Conservation (phyloP, 495 filamentous ascomycete species). For the Bacidia gigantensis region DNA sequence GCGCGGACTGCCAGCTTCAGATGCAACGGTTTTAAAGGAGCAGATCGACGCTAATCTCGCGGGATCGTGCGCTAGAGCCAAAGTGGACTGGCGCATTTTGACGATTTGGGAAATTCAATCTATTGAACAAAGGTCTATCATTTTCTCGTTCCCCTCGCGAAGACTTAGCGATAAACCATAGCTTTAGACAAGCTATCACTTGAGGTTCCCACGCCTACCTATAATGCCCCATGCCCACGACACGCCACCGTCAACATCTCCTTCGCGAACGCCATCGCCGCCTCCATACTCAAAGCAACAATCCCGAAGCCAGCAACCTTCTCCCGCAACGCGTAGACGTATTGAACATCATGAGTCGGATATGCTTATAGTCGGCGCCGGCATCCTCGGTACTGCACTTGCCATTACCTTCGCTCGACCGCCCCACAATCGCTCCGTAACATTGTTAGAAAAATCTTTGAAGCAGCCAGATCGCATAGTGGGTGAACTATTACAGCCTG, state of each 20-base stretch:
- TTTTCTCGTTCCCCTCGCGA: no score
- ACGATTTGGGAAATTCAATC: no score
- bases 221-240: slow-evolving; percentile 9
- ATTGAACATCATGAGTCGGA: slow-evolving; percentile 48
- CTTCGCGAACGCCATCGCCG: slow-evolving; percentile 18
- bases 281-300: slow-evolving; percentile 9
- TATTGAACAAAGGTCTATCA: no score
- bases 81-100: no score
- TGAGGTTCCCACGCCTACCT: no score
- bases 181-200: no score
- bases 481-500: slow-evolving; percentile 87
- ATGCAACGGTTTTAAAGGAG: no score
- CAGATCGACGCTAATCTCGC: no score
- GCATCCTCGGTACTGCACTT: slow-evolving; percentile 76
- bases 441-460: slow-evolving; percentile 78
- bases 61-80: no score
- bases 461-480: slow-evolving; percentile 96
- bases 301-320: slow-evolving; percentile 1
- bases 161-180: no score
- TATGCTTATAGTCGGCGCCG: slow-evolving; percentile 80
- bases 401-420: slow-evolving; percentile 72
- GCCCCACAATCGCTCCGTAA: slow-evolving; percentile 75
- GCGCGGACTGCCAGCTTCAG: no score
- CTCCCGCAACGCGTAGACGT: slow-evolving; percentile 29
- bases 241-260: slow-evolving; percentile 6